phyloP scores from a whole-genome alignment of 306 rosid genomes.

The Canavalia gladiata region DNA sequence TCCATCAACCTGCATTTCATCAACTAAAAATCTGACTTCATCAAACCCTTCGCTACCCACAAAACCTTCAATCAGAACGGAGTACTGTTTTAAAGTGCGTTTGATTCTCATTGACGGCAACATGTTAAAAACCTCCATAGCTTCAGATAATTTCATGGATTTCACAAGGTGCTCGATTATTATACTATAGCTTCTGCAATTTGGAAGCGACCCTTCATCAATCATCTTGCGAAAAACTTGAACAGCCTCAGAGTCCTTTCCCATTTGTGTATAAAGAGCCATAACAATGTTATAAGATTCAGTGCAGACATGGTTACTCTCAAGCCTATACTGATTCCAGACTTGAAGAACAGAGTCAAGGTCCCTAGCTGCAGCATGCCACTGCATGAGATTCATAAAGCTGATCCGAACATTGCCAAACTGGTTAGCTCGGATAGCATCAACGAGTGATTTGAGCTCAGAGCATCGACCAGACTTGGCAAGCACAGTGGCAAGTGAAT shows the following conservation, averaged over 20 bases:
- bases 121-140: slow-evolving; percentile 65
- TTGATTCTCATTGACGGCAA: slow-evolving; percentile 78
- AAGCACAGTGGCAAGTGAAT: slow-evolving; percentile 77
- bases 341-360: slow-evolving; percentile 64
- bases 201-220: slow-evolving; percentile 74
- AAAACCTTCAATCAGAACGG: slow-evolving; percentile 62
- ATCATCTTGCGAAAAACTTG: slow-evolving; percentile 62
- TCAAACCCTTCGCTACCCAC: slow-evolving; percentile 59
- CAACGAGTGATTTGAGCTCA: slow-evolving; percentile 67
- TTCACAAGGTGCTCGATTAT: slow-evolving; percentile 84
- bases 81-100: slow-evolving; percentile 70
- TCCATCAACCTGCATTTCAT: slow-evolving; percentile 80
- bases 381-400: slow-evolving; percentile 74
- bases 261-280: slow-evolving; percentile 67
- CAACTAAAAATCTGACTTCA: slow-evolving; percentile 58
- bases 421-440: slow-evolving; percentile 56
- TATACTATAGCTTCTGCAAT: slow-evolving; percentile 71
- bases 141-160: slow-evolving; percentile 56
- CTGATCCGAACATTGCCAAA: slow-evolving; percentile 59
- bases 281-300: slow-evolving; percentile 79
- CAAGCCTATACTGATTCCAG: slow-evolving; percentile 67
- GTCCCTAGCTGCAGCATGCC: slow-evolving; percentile 71
- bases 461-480: slow-evolving; percentile 61
- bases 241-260: slow-evolving; percentile 66
- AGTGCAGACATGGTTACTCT: slow-evolving; percentile 53